Evolutionary conservation across 2,329 filamentous ascomycete genomes (phyloP).

Genomic region (Colletotrichum salicis): DNA sequence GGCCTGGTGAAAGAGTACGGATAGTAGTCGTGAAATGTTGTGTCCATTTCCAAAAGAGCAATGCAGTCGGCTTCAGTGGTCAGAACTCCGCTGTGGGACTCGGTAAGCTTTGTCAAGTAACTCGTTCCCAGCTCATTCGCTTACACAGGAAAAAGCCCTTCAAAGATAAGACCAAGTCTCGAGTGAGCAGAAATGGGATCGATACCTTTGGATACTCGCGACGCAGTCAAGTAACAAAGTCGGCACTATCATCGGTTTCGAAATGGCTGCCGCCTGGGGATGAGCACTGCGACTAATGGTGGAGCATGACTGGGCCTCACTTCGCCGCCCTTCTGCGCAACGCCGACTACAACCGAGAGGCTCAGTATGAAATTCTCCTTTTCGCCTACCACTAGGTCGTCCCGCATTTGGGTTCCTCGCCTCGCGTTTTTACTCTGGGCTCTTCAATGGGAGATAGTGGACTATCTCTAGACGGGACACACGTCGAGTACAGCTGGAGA

Average conservation of each 20-base stretch:
- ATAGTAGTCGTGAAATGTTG: too few relatives aligned
- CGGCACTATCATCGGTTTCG: background rate
- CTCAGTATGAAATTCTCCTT: background rate
- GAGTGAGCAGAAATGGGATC: too few relatives aligned
- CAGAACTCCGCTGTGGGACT: too few relatives aligned
- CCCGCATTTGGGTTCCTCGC: background rate
- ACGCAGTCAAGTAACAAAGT: too few relatives aligned
- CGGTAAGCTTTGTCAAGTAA: too few relatives aligned
- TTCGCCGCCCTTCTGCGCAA: background rate
- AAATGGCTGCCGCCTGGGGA: constrained; percentile 15
- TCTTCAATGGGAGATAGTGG: constrained; percentile 10
- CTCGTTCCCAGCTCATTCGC: too few relatives aligned
- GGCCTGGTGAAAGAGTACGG: too few relatives aligned
- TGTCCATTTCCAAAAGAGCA: too few relatives aligned
- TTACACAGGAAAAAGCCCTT: too few relatives aligned
- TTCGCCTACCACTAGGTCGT: constrained; percentile 9
- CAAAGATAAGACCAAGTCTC: background rate
- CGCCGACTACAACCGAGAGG: constrained; percentile 4
- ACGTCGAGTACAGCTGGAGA: constrained; percentile 24
- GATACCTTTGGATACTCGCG: too few relatives aligned
- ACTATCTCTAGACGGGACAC: constrained; percentile 10
- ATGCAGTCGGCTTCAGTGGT: too few relatives aligned
- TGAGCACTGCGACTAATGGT: constrained; percentile 23
- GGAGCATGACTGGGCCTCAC: constrained; percentile 16
- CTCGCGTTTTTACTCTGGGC: background rate